These are phyloP conservation scores for Tricholoma terreum DNA, from an alignment of 768 basidiomycete species.

Conservation along the genomic window DNA sequence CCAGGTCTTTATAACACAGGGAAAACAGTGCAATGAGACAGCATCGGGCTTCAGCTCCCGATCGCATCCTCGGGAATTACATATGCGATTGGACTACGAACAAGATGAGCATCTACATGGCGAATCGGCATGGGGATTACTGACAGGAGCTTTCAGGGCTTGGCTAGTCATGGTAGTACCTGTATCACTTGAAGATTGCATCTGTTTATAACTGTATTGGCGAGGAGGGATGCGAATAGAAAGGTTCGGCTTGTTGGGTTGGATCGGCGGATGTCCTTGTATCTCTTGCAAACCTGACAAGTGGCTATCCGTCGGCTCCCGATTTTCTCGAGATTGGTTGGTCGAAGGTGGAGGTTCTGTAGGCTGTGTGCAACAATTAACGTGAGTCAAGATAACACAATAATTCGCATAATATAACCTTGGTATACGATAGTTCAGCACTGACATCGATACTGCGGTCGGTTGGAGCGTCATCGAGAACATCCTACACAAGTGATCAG, in stretches of 20 bases:
- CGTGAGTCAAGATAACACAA: background rate
- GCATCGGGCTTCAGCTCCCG: constrained; percentile 3
- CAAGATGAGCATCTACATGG: background rate
- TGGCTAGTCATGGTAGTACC: background rate
- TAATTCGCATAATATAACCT: constrained; percentile 7
- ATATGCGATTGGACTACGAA: constrained; percentile 5
- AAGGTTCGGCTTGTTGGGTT: background rate
- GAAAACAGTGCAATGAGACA: constrained; percentile 8
- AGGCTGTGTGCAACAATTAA: background rate
- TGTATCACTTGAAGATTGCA: background rate
- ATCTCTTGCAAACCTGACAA: too few relatives aligned
- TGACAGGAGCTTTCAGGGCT: background rate
- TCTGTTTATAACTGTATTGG: background rate
- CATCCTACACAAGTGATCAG: background rate
- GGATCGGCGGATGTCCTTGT: background rate
- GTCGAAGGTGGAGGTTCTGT: background rate
- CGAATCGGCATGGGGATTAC: background rate
- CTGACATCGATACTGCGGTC: constrained; percentile 4
- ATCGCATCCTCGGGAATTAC: constrained; percentile 11
- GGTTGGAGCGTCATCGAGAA: background rate
- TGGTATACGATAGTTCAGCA: constrained; percentile 13
- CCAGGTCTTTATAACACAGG: constrained; percentile 17
- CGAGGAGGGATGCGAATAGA: background rate
- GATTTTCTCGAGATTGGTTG: background rate
- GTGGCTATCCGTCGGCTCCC: background rate